Conservation (phyloP, 192 early-diverging fungal genomes). For the Geranomyces michiganensis region DNA sequence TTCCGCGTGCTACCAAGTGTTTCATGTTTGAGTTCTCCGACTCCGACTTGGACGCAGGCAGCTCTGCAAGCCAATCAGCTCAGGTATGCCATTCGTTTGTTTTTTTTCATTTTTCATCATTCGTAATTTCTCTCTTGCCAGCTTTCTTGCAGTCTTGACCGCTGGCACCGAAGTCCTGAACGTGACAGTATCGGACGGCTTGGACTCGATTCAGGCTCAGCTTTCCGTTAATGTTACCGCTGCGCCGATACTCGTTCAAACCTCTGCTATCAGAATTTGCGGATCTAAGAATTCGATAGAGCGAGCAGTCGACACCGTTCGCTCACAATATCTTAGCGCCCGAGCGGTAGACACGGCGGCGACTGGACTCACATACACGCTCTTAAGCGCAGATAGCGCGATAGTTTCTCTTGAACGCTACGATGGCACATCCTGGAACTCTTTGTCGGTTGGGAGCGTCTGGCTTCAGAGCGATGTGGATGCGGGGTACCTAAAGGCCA, state of each 20-base stretch:
- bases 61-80: too few species aligned
- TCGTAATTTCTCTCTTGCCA: too few species aligned
- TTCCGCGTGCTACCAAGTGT: too few species aligned
- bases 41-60: too few species aligned
- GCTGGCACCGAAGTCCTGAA: neutral
- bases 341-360: neutral
- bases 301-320: neutral
- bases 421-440: neutral
- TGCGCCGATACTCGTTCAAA: neutral
- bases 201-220: neutral
- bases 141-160: neutral
- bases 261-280: neutral
- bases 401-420: neutral
- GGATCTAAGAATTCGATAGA: neutral
- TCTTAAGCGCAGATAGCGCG: neutral
- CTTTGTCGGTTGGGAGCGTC: neutral
- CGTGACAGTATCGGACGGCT: neutral
- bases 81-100: too few species aligned
- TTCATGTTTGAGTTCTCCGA: too few species aligned
- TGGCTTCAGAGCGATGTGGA: slow-evolving; percentile 3
- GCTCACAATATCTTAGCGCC: neutral
- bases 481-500: neutral
- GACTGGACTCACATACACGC: neutral
- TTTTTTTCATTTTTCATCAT: too few species aligned
- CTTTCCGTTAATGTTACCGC: neutral